phyloP scores from a whole-genome alignment of 1,284 basidiomycete genomes.

The Puccinia sorghi region DNA sequence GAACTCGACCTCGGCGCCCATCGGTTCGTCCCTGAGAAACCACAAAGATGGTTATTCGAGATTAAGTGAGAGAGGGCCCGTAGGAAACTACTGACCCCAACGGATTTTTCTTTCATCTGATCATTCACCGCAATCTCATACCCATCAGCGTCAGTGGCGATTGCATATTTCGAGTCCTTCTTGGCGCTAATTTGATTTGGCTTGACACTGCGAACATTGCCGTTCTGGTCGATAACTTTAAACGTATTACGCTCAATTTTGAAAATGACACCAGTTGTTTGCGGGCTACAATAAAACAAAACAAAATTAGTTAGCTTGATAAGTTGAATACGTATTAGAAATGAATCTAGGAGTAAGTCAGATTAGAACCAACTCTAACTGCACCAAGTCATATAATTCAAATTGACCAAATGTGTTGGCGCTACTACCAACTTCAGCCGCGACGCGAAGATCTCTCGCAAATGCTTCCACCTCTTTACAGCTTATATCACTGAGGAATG shows the following conservation, averaged over 20 bases:
- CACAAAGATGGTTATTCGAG: constrained; percentile 1
- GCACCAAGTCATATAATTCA: constrained; percentile 92
- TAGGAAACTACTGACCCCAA: constrained; percentile 66
- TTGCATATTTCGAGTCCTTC: constrained; percentile 77
- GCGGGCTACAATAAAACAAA: constrained; percentile 64
- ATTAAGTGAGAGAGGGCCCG: neutral
- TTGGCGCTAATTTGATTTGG: constrained; percentile 88
- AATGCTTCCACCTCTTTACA: constrained; percentile 96
- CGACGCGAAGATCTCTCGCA: constrained; percentile 94
- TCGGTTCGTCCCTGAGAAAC: constrained; percentile 57
- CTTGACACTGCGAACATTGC: constrained; percentile 81
- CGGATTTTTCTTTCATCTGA: constrained; percentile 88
- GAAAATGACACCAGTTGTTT: constrained; percentile 95
- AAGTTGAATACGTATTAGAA: neutral
- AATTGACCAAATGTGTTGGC: constrained; percentile 88
- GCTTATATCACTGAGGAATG: constrained; percentile 95
- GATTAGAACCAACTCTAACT: constrained; percentile 75
- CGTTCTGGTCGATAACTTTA: constrained; percentile 92
- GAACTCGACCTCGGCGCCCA: constrained; percentile 84
- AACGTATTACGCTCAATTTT: constrained; percentile 95
- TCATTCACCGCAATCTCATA: constrained; percentile 76
- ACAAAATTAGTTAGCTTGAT: neutral
- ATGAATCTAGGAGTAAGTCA: neutral
- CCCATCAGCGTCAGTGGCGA: constrained; percentile 86
- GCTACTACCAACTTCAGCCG: constrained; percentile 88